These are phyloP conservation scores for Spizellomyces sp. DNA, from an alignment of 192 early-diverging fungal genomes.

Conservation along the genomic window DNA sequence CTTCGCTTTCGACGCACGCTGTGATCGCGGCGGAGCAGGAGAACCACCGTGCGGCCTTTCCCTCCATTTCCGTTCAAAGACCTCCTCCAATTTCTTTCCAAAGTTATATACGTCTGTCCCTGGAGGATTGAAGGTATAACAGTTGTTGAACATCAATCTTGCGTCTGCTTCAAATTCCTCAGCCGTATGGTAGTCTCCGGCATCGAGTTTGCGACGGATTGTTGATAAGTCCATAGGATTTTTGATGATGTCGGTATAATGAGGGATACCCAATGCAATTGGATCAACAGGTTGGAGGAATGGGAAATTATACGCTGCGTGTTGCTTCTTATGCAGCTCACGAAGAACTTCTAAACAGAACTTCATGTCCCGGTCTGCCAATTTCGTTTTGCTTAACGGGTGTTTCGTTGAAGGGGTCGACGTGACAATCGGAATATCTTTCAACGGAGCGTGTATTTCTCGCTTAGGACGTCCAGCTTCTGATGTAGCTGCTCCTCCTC, in stretches of 20 bases:
- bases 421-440: slow-evolving; percentile 16
- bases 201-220: slow-evolving; percentile 69
- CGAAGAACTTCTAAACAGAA: slow-evolving; percentile 35
- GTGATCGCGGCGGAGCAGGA: slow-evolving; percentile 20
- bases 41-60: slow-evolving; percentile 28
- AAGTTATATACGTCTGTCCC: slow-evolving; percentile 68
- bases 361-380: slow-evolving; percentile 33
- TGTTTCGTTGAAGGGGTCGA: not conserved
- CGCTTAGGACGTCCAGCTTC: slow-evolving; percentile 32
- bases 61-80: slow-evolving; percentile 80
- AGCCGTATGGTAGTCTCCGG: slow-evolving; percentile 59
- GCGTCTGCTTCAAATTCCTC: slow-evolving; percentile 78
- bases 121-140: slow-evolving; percentile 77
- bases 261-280: slow-evolving; percentile 79
- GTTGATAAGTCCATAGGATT: slow-evolving; percentile 90
- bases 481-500: not conserved
- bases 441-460: slow-evolving; percentile 36
- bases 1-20: slow-evolving; percentile 17
- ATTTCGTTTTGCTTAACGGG: not conserved
- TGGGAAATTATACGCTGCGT: slow-evolving; percentile 37
- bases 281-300: slow-evolving; percentile 82
- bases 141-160: slow-evolving; percentile 83
- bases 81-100: slow-evolving; percentile 70
- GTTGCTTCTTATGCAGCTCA: slow-evolving; percentile 45
- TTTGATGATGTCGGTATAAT: slow-evolving; percentile 83